phyloP scores from a whole-genome alignment of 371 early-diverging fungal genomes.

The Haplosporangium sp. region DNA sequence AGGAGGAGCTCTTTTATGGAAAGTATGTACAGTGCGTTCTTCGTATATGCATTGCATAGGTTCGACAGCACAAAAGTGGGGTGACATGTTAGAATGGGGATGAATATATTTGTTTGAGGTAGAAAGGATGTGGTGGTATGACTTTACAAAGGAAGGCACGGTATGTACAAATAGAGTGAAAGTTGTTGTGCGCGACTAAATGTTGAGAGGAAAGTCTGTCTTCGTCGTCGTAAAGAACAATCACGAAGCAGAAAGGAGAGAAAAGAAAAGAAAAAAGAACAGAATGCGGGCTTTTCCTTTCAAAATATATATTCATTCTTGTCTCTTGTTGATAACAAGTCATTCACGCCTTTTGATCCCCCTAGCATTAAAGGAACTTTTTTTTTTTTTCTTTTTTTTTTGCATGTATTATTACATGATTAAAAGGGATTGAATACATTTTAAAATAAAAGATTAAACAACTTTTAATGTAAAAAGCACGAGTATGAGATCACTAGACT shows the following conservation, averaged over 20 bases:
- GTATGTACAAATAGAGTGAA: background rate
- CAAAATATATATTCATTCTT: background rate
- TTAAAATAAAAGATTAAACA: constrained; percentile 4
- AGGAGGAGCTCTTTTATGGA: constrained; percentile 47
- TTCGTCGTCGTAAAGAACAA: background rate
- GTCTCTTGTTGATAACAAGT: background rate
- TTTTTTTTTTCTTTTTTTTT: background rate
- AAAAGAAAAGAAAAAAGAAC: background rate
- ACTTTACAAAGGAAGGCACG: background rate
- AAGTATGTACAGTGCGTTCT: background rate
- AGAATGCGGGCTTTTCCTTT: background rate
- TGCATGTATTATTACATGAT: background rate
- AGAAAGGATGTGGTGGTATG: background rate
- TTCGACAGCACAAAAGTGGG: constrained; percentile 20
- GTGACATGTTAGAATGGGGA: constrained; percentile 18
- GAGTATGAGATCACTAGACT: constrained; percentile 1
- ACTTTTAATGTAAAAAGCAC: background rate
- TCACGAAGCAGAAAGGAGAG: constrained; percentile 6
- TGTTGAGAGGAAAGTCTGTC: constrained; percentile 11
- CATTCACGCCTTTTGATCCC: background rate
- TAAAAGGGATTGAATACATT: background rate
- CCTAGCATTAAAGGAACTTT: constrained; percentile 6
- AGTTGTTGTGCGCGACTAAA: background rate
- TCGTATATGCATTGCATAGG: constrained; percentile 45
- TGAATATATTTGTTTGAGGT: background rate